A percentile compares a stretch with the other conserved stretches of the same genome.
These are phyloP conservation scores for Kazachstania bromeliacearum DNA, from an alignment of 805 yeast genomes.

Conservation along the genomic window DNA sequence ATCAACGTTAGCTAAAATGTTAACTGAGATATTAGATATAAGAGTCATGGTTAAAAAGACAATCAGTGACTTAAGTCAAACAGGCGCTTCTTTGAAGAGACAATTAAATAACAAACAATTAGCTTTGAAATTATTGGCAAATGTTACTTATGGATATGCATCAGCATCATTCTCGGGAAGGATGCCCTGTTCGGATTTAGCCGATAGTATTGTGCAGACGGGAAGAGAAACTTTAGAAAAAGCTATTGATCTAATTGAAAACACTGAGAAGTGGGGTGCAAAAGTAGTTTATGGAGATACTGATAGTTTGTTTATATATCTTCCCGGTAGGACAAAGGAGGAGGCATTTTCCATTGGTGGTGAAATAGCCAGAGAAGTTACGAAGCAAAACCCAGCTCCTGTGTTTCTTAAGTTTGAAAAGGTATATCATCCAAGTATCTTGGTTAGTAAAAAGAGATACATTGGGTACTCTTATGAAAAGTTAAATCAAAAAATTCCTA, in stretches of 20 bases:
- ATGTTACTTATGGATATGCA: constrained; percentile 92
- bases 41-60: constrained; percentile 71
- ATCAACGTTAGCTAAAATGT: constrained; percentile 73
- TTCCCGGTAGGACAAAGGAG: constrained; percentile 68
- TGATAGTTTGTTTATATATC: constrained; percentile 81
- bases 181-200: constrained; percentile 94
- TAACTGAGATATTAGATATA: constrained; percentile 71
- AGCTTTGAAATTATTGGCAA: constrained; percentile 83
- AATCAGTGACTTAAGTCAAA: constrained; percentile 40
- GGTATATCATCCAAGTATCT: constrained; percentile 77
- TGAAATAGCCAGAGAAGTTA: constrained; percentile 55
- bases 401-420: constrained; percentile 81
- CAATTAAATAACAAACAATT: constrained; percentile 69
- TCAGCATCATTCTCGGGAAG: constrained; percentile 93
- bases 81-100: constrained; percentile 41
- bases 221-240: constrained; percentile 76
- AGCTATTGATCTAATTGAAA: constrained; percentile 62
- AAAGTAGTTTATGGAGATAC: constrained; percentile 96
- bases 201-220: constrained; percentile 87
- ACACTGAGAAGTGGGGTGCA: constrained; percentile 60
- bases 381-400: constrained; percentile 68
- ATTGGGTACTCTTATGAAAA: constrained; percentile 76
- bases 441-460: constrained; percentile 81
- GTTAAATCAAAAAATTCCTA: constrained; percentile 45
- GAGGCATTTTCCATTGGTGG: constrained; percentile 75